Evolutionary conservation across 495 filamentous ascomycete genomes (phyloP), one percentile per base, ranked within the genome.

Genomic region (Neohortaea acidophila): DNA sequence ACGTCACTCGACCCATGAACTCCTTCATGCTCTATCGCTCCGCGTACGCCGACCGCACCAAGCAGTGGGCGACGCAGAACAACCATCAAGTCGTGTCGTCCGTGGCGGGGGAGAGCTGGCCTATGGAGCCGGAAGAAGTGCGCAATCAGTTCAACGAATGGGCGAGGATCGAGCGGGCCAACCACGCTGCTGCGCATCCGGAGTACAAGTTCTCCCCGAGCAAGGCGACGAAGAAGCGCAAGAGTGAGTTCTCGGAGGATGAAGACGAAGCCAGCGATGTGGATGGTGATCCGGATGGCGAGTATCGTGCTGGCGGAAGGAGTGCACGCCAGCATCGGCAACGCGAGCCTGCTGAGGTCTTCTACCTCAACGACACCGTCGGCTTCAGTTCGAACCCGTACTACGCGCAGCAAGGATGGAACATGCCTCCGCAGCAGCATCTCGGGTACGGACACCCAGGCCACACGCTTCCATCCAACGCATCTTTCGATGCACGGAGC

Each of bases 11-110:
- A 23, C 89, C 89, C 0, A 96, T 94, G 81, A 97, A 97, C 53
- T 86, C 84, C 1, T 97, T 96, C 67, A 96, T 97, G 82, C 68
- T 97, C 19, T 97, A 97, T 56, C 79, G 91, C 7, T 93, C 86
- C 33, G 84, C 87, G 4, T 96, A 80, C 51, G 79, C 87, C 18
- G 83, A 87, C 27, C 70, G 85, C 4, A 79, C 79, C 39, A 94
- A 94, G 57, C 59, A 70, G 27, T 84, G 75, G 70, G 80, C 81
- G 44, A 62, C 70, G 7, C 79, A 92, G 51, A 87, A 85, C 59
- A 94, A 96, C 60, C 87, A 96, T 52, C 89, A 97, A 54, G 67
- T 91, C 14, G 83, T 97, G 39, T 94, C 89, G 2, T 72, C 72
- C 15, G 70, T 85, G 15, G 79, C 81, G 32, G 89, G 89, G 12